Percentiles rank a stretch among this genome's conserved stretches.
Evolutionary conservation across 106 monocot species (phyloP).

Genomic region (Acanthochlamys bracteata): DNA sequence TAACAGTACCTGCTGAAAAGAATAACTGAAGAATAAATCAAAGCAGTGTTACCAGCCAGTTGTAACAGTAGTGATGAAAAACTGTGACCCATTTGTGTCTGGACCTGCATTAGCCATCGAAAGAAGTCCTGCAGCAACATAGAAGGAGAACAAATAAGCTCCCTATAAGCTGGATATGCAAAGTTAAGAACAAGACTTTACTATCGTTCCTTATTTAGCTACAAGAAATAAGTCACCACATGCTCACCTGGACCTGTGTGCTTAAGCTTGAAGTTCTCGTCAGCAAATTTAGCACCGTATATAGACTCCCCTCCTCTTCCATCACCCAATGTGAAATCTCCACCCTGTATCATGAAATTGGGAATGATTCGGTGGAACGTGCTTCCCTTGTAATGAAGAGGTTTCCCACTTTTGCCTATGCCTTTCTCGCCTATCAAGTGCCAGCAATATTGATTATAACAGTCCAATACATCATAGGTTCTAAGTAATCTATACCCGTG

Average conservation of each 20-base stretch:
- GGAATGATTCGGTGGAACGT: constrained; percentile 94
- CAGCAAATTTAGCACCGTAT: constrained; percentile 69
- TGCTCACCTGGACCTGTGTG: constrained; percentile 74
- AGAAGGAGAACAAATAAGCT: not conserved
- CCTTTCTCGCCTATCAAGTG: constrained; percentile 54
- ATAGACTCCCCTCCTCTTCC: constrained; percentile 89
- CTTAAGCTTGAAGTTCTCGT: constrained; percentile 96
- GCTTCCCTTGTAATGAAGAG: constrained; percentile 92
- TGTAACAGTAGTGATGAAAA: constrained; percentile 93
- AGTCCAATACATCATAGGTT: not conserved
- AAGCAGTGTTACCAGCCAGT: constrained; percentile 95
- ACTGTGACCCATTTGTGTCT: constrained; percentile 83
- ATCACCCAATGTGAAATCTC: constrained; percentile 80
- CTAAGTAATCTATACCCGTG: not conserved
- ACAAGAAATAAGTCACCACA: no score
- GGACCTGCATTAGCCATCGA: constrained; percentile 94
- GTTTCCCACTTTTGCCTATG: constrained; percentile 49
- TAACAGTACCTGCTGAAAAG: no score
- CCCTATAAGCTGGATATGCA: no score
- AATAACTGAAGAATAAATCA: no score
- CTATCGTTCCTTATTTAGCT: not conserved
- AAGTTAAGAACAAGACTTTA: not conserved
- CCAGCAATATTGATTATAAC: not conserved
- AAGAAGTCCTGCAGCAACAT: constrained; percentile 35
- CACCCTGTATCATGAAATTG: constrained; percentile 96